Evolutionary conservation across 768 basidiomycete genomes (phyloP).

Genomic region (Suillus tomentosus): DNA sequence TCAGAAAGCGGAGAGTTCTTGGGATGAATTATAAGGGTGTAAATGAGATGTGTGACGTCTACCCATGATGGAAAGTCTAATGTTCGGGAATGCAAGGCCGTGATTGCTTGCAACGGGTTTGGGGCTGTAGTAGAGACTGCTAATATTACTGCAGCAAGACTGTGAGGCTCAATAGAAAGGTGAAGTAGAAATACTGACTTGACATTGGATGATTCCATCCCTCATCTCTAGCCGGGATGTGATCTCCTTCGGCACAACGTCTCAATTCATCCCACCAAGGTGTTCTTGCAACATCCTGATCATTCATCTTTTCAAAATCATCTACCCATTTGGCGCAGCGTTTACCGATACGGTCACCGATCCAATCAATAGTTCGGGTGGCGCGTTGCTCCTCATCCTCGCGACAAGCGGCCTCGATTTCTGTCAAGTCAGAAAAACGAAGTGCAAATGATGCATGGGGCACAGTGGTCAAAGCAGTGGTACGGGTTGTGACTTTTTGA

Average conservation of each 20-base stretch:
- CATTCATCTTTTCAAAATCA: conserved; percentile 52
- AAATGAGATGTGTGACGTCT: conserved; percentile 68
- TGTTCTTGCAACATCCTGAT: conserved; percentile 46
- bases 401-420: conserved; percentile 71
- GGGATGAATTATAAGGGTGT: conserved; percentile 79
- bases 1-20: conserved; percentile 66
- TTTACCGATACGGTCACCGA: conserved; percentile 66
- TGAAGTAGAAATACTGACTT: conserved; percentile 46
- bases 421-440: conserved; percentile 74
- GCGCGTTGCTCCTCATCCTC: conserved; percentile 83
- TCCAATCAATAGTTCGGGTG: conserved; percentile 83
- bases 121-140: conserved; percentile 82
- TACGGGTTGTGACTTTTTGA: conserved; percentile 73
- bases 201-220: conserved; percentile 89
- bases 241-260: conserved; percentile 76
- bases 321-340: conserved; percentile 72
- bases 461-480: conserved; percentile 69
- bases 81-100: conserved; percentile 66
- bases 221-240: conserved; percentile 68
- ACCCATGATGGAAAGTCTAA: conserved; percentile 81
- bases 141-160: conserved; percentile 59
- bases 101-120: conserved; percentile 80
- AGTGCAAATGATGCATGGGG: conserved; percentile 73
- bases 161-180: conserved; percentile 15
- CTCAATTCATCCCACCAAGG: conserved; percentile 91